Evolutionary conservation across 495 filamentous ascomycete genomes (phyloP).

Genomic region (Glutinoglossum americanum): DNA sequence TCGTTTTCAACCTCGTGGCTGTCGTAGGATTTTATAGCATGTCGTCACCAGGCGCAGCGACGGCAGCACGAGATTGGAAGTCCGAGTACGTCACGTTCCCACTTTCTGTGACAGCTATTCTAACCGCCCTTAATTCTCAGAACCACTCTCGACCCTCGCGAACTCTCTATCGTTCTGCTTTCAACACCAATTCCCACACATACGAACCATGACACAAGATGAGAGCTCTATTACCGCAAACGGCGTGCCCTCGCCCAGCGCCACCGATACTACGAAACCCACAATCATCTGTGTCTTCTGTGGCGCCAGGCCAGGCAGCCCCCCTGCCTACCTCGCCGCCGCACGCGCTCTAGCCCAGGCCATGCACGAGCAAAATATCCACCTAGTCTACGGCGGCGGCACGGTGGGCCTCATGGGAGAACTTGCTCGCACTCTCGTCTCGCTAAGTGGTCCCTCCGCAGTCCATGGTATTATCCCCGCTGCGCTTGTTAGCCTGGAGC

Average conservation of each 20-base stretch:
- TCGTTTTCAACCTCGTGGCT: background rate
- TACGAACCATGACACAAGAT: background rate
- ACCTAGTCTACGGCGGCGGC: slow-evolving; percentile 83
- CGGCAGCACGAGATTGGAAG: too few relatives aligned
- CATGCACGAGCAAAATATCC: slow-evolving; percentile 53
- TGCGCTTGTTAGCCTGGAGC: slow-evolving; percentile 65
- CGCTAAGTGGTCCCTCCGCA: slow-evolving; percentile 53
- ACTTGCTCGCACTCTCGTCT: slow-evolving; percentile 66
- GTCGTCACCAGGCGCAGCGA: too few relatives aligned
- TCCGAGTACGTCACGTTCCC: too few relatives aligned
- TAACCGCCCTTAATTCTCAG: too few relatives aligned
- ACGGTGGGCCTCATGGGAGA: slow-evolving; percentile 92
- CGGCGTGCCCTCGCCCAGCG: slow-evolving; percentile 4
- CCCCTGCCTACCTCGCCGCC: slow-evolving; percentile 45
- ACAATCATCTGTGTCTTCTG: slow-evolving; percentile 60
- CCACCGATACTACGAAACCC: slow-evolving; percentile 14
- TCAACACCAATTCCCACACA: background rate
- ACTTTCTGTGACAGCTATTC: too few relatives aligned
- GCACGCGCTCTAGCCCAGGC: slow-evolving; percentile 54
- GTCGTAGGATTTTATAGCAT: too few relatives aligned
- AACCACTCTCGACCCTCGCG: too few relatives aligned
- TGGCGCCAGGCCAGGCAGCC: slow-evolving; percentile 49
- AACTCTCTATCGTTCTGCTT: background rate
- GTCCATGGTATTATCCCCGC: slow-evolving; percentile 88
- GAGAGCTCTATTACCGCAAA: background rate